phyloP scores from a whole-genome alignment of 768 basidiomycete species.

The Daedaleopsis sinensis region DNA sequence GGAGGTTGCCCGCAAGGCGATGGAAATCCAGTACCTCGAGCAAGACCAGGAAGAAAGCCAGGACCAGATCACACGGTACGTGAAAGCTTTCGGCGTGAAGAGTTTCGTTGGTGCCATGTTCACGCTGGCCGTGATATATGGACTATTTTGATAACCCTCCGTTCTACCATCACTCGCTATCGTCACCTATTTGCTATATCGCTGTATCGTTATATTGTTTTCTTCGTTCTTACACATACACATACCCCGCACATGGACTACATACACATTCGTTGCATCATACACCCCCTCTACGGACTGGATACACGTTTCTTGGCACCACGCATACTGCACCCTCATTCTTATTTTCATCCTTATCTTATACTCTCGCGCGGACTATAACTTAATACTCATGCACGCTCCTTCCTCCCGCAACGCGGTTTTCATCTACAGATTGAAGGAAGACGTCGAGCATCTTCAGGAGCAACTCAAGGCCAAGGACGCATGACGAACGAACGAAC shows the following conservation, averaged over 20 bases:
- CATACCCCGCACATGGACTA: neutral
- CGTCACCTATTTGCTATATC: constrained; percentile 9
- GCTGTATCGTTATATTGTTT: constrained; percentile 27
- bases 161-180: constrained; percentile 24
- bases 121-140: constrained; percentile 58
- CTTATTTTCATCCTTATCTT: constrained; percentile 24
- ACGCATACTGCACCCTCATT: constrained; percentile 37
- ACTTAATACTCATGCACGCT: constrained; percentile 25
- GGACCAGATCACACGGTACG: constrained; percentile 80
- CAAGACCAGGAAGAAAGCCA: constrained; percentile 77
- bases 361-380: constrained; percentile 16
- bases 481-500: constrained; percentile 9
- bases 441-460: constrained; percentile 56
- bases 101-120: constrained; percentile 54
- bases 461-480: constrained; percentile 44
- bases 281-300: neutral
- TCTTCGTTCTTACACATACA: constrained; percentile 13
- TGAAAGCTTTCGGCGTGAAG: constrained; percentile 60
- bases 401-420: constrained; percentile 11
- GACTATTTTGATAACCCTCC: constrained; percentile 31
- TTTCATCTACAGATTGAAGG: constrained; percentile 57
- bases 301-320: too few relatives aligned
- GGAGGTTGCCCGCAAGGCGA: constrained; percentile 67
- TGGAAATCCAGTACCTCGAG: constrained; percentile 84
- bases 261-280: constrained; percentile 24